Base-by-base conservation (phyloP, 306 rosid species). In the Trifolium repens region DNA sequence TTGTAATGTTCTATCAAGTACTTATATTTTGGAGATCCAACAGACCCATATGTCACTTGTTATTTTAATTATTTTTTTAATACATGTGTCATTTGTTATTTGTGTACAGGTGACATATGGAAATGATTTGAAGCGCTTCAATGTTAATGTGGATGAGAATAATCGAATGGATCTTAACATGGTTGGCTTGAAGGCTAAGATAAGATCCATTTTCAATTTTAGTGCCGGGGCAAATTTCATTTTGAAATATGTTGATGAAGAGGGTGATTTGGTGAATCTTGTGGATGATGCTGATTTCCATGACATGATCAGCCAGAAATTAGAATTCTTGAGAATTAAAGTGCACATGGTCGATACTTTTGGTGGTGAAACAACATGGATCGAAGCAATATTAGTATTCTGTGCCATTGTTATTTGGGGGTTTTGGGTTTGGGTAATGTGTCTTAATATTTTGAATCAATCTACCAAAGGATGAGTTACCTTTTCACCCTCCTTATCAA, bases 161-260 rank as follows among this genome's bases (percentile, higher is more conserved):
- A 84, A 81, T 47, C 65, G 49, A 30, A 76, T 96, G 83, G 97
- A 86, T 71, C 84, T 96, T 72, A 90, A 96, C 82, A 88, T 96
- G 86, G 82, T 27, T 63, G 79, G 84, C 16, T 75, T 96, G 85
- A 85, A 73, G 80, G 84, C 74, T 27, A 96, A 89, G 83, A 81
- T 89, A 68, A 53, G 55, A 12, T 53, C 84, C 30, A 84, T 89
- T 67, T 90, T 96, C 78, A 69, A 58, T 60, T 76, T 96, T 27
- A 43, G 83, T 30, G 60, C 62, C 27, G 96, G 85, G 65, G 82
- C 88, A 40, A 84, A 88, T 65, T 66, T 89, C 1, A 69, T 58
- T 24, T 59, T 96, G 87, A 88, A 89, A 22, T 96, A 96, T 74
- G 50, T 87, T 14, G 99, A 96, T 40, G 99, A 96, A 84, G 99